Evolutionary conservation across 768 basidiomycete genomes (phyloP), one percentile per base, ranked within the genome.

Genomic region (Lentinula aciculospora): DNA sequence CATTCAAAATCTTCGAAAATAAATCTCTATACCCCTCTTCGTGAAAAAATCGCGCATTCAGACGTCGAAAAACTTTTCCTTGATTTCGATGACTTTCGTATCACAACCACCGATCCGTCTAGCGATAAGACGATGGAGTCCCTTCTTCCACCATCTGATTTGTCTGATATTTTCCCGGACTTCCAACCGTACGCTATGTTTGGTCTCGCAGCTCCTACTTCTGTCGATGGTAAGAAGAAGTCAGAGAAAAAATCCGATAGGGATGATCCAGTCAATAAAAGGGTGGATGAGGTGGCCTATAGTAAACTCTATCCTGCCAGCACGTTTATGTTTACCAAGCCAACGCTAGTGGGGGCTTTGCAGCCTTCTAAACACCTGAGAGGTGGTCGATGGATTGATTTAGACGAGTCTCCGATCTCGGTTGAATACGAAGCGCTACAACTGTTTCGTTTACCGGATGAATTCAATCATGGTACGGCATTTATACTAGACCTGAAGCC

Each of bases 111-210:
- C 21, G 51, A 63, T 21, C 63, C 65, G 56, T 58, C 60, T 21
- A 64, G 65, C 12, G 71, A 74, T 4, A 72, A 70, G 8, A 50
- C 60, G 13, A 59, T 58, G 42, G 58, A 66, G 5, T 28, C 40
- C 5, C 25, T 45, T 48, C 63, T 65, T 9, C 67, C 66, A 19
- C 67, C 79, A 55, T 63, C 76, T 47, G 84, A 85, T 61, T 72
- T 88, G 25, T 77, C 81, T 1, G 79, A 82, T 31, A 81, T 98
- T 40, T 97, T 97, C 68, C 93, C 94, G 0, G 96, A 97, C 57
- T 79, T 96, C 10, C 81, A 81, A 32, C 80, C 84, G 10, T 74
- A 83, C 39, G 74, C 73, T 10, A 72, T 90, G 53, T 71, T 83
- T 31, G 85, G 87, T 55, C 63, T 80, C 60, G 61, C 76, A 63